phyloP scores from a whole-genome alignment of 306 rosid species.

The Quercus engelmannii region DNA sequence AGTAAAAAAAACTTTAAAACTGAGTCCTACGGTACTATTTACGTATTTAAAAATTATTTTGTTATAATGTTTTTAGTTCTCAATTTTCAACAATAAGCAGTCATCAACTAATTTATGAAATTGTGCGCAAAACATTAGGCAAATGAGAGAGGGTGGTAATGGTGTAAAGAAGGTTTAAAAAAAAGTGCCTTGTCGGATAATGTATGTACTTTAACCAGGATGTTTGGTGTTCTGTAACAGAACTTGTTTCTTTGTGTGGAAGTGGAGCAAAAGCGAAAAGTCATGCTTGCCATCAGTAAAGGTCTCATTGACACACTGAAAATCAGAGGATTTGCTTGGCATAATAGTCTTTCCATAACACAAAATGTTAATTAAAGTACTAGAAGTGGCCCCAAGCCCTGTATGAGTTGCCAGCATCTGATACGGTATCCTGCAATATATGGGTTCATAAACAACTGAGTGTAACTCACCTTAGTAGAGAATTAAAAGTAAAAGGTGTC shows the following conservation, averaged over 20 bases:
- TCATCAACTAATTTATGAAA: too few relatives aligned
- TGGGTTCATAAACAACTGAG: not conserved
- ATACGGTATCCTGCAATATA: not conserved
- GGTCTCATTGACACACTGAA: not conserved
- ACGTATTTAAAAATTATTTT: too few relatives aligned
- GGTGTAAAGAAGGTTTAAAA: too few relatives aligned
- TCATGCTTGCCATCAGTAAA: not conserved
- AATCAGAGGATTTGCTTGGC: not conserved
- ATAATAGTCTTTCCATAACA: not conserved
- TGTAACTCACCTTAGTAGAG: not conserved
- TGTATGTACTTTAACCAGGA: too few relatives aligned
- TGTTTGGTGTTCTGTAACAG: too few relatives aligned
- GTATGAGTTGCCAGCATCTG: conserved; percentile 3
- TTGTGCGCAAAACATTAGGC: too few relatives aligned
- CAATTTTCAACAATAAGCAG: rapidly evolving
- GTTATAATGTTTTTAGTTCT: rapidly evolving
- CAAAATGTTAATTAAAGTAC: not conserved
- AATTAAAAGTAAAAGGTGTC: not conserved
- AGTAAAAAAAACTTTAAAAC: too few relatives aligned
- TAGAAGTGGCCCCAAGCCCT: not conserved
- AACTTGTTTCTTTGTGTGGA: too few relatives aligned
- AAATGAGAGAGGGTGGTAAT: too few relatives aligned
- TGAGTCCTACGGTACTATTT: rapidly evolving
- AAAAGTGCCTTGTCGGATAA: too few relatives aligned
- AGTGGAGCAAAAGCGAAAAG: not conserved